Base-by-base conservation (phyloP, 306 rosid species). In the Rosa persica region DNA sequence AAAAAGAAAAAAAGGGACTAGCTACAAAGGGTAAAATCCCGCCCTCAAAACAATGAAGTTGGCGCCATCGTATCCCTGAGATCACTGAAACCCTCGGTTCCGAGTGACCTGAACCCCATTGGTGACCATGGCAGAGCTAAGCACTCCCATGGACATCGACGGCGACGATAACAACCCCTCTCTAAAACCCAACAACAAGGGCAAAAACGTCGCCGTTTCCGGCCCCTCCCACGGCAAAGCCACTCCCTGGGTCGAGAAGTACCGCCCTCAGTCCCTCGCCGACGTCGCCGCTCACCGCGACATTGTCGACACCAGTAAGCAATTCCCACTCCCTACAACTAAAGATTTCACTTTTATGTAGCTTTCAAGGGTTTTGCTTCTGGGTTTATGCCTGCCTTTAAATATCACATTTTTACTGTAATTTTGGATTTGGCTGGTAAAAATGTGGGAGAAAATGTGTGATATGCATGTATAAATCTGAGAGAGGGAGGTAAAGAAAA, bases 281-380 rank as follows among this genome's bases (percentile, higher is more conserved):
- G 98, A 92, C 74, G 97, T 92, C 36, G 97, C 98, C 27, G 96
- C 98, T 57, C 98, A 95, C 84, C 97, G 98, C 25, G 98, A 95
- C 89, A 95, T 95, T 58, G 86, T 95, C n/a, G 96, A 92, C 76
- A 95, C 98, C 71, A 92, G 98, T 95, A 86, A 76, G 83, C 42
- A 19, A 27, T 16, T 64, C 71, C 78, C 9, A 27, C 75, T 43
- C 55, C 39, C 39, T 58, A 8, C 19, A 25, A 17, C n/a, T 40
- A 38, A 64, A 34, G 69, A 19, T 39, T 66, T 12, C 47, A 80
- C 69, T 44, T 34, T 34, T 64, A 6, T 64, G 44, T 64, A 64
- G 16, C 2, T 34, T 85, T 13, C 55, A 27, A 57, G 47, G 23
- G 6, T 75, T 75, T 62, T 75, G 52, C 52, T 12, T 40, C 6